Conservation (phyloP, 768 basidiomycete genomes). For the Pleurotus pulmonarius region DNA sequence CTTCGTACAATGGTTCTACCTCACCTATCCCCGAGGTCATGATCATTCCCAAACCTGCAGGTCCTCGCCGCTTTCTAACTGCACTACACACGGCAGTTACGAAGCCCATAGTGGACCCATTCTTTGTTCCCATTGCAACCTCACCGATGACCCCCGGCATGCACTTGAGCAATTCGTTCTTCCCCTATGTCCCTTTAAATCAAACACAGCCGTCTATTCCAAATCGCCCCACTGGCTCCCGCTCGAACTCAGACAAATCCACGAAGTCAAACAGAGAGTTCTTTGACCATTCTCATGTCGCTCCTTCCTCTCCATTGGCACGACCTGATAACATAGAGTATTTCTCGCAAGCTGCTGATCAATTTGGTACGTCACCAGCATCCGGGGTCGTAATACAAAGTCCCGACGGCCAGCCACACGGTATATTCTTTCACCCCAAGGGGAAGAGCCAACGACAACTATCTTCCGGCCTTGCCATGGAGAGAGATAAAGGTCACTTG, state of each 20-base stretch:
- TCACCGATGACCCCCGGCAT: slow-evolving; percentile 79
- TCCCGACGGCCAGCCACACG: slow-evolving; percentile 91
- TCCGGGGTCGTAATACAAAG: slow-evolving; percentile 89
- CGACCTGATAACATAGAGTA: slow-evolving; percentile 74
- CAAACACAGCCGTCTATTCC: slow-evolving; percentile 28
- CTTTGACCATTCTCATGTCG: slow-evolving; percentile 31
- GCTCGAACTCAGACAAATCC: slow-evolving; percentile 62
- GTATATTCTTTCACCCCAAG: slow-evolving; percentile 87
- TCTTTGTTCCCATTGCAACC: slow-evolving; percentile 92
- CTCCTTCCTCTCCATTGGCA: slow-evolving; percentile 70
- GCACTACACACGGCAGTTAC: slow-evolving; percentile 88
- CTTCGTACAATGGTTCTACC: slow-evolving; percentile 38
- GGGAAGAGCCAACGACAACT: slow-evolving; percentile 32
- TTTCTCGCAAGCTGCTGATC: slow-evolving; percentile 65
- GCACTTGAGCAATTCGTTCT: slow-evolving; percentile 34
- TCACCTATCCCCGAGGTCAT: slow-evolving; percentile 79
- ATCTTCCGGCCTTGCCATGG: slow-evolving; percentile 37
- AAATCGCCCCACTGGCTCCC: slow-evolving; percentile 45
- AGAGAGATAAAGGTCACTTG: slow-evolving; percentile 41
- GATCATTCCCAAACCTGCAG: slow-evolving; percentile 96
- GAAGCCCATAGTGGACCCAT: slow-evolving; percentile 85
- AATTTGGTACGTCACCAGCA: slow-evolving; percentile 71
- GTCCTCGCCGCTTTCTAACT: slow-evolving; percentile 89
- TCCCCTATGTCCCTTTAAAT: slow-evolving; percentile 32
- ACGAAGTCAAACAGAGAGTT: slow-evolving; percentile 46